A percentile compares a stretch with the other conserved stretches of the same genome.
phyloP scores from a whole-genome alignment of 78 protist species.

The Carpediemonas membranifera region DNA sequence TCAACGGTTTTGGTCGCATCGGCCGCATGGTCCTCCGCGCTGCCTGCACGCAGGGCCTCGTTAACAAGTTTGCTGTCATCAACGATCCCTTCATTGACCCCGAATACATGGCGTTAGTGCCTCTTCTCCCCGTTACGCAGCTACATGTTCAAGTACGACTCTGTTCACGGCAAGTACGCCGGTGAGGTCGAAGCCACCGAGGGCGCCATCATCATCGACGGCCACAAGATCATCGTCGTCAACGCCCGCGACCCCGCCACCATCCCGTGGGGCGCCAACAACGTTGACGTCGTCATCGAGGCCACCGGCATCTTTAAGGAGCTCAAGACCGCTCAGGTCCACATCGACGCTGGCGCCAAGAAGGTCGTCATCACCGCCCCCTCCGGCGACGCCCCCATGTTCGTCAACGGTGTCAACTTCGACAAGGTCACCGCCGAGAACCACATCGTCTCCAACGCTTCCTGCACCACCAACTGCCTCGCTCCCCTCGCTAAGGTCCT shows the following conservation, averaged over 20 bases:
- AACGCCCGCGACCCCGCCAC: too few relatives aligned
- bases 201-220: conserved; percentile 66
- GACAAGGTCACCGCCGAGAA: too few relatives aligned
- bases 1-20: conserved; percentile 96
- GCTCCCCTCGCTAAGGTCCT: conserved; percentile 93
- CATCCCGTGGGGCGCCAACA: conserved; percentile 36
- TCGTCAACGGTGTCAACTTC: conserved; percentile 96
- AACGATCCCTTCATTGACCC: conserved; percentile 89
- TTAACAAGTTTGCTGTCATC: conserved; percentile 55
- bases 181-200: conserved; percentile 48
- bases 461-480: too few relatives aligned
- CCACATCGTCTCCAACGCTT: too few relatives aligned
- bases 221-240: conserved; percentile 66
- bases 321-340: background rate
- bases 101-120: conserved; percentile 71
- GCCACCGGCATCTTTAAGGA: conserved; percentile 90
- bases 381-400: conserved; percentile 86
- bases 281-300: conserved; percentile 78
- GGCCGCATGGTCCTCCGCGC: conserved; percentile 89
- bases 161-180: conserved; percentile 84
- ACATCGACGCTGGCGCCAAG: conserved; percentile 72
- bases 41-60: conserved; percentile 26
- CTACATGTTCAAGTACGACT: conserved; percentile 81
- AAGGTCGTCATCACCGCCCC: conserved; percentile 97
- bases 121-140: too few relatives aligned